phyloP scores from a whole-genome alignment of 805 yeast species.

The Wickerhamomyces kurtzmanii region DNA sequence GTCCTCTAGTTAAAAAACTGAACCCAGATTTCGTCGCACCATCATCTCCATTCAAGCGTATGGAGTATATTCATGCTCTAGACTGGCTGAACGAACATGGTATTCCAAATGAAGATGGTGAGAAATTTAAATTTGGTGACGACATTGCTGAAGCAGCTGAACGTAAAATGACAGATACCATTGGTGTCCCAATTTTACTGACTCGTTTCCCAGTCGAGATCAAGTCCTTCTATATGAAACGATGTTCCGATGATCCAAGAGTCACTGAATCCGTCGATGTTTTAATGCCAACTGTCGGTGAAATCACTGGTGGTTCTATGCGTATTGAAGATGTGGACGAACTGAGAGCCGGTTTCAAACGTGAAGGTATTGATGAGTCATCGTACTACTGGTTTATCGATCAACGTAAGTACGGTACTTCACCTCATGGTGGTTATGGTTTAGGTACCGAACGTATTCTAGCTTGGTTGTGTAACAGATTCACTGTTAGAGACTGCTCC shows the following conservation, averaged over 20 bases:
- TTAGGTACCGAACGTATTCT: conserved; percentile 95
- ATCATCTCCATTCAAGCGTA: conserved; percentile 75
- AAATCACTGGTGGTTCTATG: conserved; percentile 98
- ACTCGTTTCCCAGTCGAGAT: conserved; percentile 94
- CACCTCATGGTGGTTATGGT: conserved; percentile 99
- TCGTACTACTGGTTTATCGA: conserved; percentile 96
- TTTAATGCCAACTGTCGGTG: conserved; percentile 98
- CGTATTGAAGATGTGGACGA: conserved; percentile 81
- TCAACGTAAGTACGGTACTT: conserved; percentile 93
- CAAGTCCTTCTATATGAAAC: conserved; percentile 97
- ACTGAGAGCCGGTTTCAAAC: conserved; percentile 80
- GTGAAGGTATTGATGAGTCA: conserved; percentile 78
- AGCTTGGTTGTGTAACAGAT: conserved; percentile 97
- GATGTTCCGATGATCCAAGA: conserved; percentile 79
- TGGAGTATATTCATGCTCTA: conserved; percentile 85
- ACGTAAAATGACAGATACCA: conserved; percentile 94
- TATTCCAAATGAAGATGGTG: conserved; percentile 90
- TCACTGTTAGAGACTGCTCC: conserved; percentile 96
- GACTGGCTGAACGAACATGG: conserved; percentile 96
- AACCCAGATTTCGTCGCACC: conserved; percentile 91
- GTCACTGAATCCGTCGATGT: conserved; percentile 98
- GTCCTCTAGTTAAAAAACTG: conserved; percentile 81
- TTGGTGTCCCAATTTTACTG: conserved; percentile 86
- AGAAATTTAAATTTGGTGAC: conserved; percentile 90
- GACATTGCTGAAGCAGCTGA: conserved; percentile 99